Base-by-base conservation (phyloP, 768 basidiomycete species). In the Mycena olivaceomarginata region DNA sequence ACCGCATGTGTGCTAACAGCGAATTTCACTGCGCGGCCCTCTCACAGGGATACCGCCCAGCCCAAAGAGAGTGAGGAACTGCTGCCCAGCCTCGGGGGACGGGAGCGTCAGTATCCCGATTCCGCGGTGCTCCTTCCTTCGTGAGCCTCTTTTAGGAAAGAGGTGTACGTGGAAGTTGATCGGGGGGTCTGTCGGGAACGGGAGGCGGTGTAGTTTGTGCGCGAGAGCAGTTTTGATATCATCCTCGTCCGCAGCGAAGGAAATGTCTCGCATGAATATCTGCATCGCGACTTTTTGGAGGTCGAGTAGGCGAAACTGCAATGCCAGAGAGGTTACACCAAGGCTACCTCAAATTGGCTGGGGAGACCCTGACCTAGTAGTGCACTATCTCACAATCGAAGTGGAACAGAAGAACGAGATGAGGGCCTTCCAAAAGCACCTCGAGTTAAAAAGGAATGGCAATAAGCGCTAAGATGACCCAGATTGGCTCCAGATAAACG, bases 81-180 rank as follows among this genome's bases (percentile, higher is more conserved):
- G 71, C 1, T 51, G 18, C 1, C 83, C 86, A 39, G 67, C 45
- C 2, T 22, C 56, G 56, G 37, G 70, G 37, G 48, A 78, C 0
- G 87, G 82, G 16, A 87, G 76, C 1, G 84, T 85, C 25, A 87
- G 81, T 6, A 87, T 79, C 40, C 86, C 86, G 1, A 67, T 67
- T 11, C 78, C 68, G 5, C 46, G 65, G 40, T 76, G 75, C 13
- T 37, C 53, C 2, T 18, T 62, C 18, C 79, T 81, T 48, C 56
- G 56, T 40, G 70, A 37, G 60, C 59, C 57, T 25, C 11, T 45
- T 20, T 66, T 81, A 43, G 73, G 79, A 71, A 87, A 87, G 2
- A 88, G 73, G 9, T 25, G n/a, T 6, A 86, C 67, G 9, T 85
- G 85, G 48, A 87, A 87, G 41, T 87, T 88, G n/a, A 85, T 63